Base-by-base conservation (phyloP, 108 stramenopile species). In the Cafeteria roenbergensis region DNA sequence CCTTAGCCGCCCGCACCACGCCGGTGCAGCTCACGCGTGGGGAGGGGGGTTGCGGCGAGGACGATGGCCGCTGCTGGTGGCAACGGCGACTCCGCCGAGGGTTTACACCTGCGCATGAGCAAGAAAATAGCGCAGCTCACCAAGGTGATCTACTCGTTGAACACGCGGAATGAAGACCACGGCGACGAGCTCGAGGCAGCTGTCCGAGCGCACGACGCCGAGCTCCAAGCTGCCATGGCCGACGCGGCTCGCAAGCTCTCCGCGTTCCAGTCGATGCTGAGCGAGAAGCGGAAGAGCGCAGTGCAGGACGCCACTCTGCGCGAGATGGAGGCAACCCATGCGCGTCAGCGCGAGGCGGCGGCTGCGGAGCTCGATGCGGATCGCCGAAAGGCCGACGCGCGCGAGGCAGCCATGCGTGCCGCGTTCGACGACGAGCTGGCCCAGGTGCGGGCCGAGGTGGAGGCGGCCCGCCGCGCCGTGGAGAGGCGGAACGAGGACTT, bases 91-190 rank as follows among this genome's bases (percentile, higher is more conserved):
- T n/a, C n/a, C n/a, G n/a, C n/a, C n/a, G n/a, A n/a, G n/a, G n/a
- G n/a, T n/a, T n/a, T n/a, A n/a, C n/a, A n/a, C n/a, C n/a, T n/a
- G n/a, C n/a, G n/a, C 37, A 81, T 85, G 84, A 62, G 70, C 67
- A 83, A 85, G 65, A 85, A 84, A 31, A 81, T 84, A 31, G 83
- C 83, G 1, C 83, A 84, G 75, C 66, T 84, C 12, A 84, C 83
- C 30, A 82, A 82, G 61, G 83, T 84, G 8, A 80, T 84, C 26
- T 82, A 84, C 58, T 82, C 82, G 52, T 70, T 83, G 37, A 83
- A 85, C 71, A 85, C 84, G 0, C 63, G 71, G 37, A 85, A 85
- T 55, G 84, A 85, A 28, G 84, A 85, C 42, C 79, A 78, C 33
- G 57, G 63, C 32, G 64, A 64, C 25, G 66, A 60, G 59, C 1